Evolutionary conservation across 1,284 basidiomycete species (phyloP).

Genomic region (Somion occarium): DNA sequence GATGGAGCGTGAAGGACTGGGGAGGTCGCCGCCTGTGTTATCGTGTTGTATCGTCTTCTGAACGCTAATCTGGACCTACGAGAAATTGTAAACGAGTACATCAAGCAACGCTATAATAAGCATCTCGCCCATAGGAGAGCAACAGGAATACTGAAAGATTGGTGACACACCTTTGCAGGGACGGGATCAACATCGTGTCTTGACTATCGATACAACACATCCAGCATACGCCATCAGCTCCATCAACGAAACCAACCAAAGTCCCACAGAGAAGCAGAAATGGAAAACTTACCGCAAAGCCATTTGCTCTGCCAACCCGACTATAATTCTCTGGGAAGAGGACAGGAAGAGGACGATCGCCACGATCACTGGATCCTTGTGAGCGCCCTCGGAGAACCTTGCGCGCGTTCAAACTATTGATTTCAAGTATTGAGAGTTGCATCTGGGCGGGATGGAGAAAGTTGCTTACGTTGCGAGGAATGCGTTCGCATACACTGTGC

Average conservation of each 20-base stretch:
- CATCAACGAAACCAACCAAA: too few relatives aligned
- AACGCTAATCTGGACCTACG: slow-evolving; percentile 28
- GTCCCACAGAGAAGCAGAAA: not conserved
- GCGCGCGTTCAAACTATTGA: slow-evolving; percentile 19
- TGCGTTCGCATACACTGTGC: slow-evolving; percentile 33
- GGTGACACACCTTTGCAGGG: slow-evolving; percentile 12
- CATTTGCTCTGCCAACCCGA: slow-evolving; percentile 13
- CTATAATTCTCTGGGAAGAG: slow-evolving; percentile 15
- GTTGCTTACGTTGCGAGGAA: slow-evolving; percentile 31
- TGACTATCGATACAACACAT: not conserved
- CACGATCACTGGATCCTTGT: slow-evolving; percentile 18
- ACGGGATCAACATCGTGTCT: slow-evolving; percentile 5
- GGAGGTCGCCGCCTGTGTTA: too few relatives aligned
- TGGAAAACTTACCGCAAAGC: not conserved
- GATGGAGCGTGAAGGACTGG: too few relatives aligned
- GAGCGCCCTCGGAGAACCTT: slow-evolving; percentile 14
- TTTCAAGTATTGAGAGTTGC: not conserved
- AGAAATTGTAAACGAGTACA: too few relatives aligned
- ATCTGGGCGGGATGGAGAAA: not conserved
- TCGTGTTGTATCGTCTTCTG: slow-evolving; percentile 25
- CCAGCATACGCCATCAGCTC: too few relatives aligned
- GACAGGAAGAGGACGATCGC: slow-evolving; percentile 19
- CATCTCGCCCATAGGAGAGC: too few relatives aligned
- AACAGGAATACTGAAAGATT: too few relatives aligned
- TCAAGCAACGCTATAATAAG: too few relatives aligned